A percentile compares a stretch with the other conserved stretches of the same genome.
phyloP scores from a whole-genome alignment of 2,329 filamentous ascomycete species.

The Paecilomyces sp. region DNA sequence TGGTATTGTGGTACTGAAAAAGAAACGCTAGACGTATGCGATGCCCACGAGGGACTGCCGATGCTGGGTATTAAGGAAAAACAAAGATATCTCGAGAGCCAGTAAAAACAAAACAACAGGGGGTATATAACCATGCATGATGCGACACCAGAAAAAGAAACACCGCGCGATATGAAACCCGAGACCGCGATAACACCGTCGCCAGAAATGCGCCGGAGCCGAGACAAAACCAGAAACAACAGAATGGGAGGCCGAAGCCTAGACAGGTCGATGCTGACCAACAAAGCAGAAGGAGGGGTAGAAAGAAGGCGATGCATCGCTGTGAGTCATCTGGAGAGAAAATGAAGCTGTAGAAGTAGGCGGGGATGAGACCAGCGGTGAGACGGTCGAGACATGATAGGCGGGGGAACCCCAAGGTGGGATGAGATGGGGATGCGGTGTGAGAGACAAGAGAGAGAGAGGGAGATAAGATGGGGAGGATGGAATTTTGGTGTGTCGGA shows the following conservation, averaged over 20 bases:
- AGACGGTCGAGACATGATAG: background rate
- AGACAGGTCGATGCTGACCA: background rate
- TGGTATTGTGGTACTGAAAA: background rate
- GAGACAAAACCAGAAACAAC: background rate
- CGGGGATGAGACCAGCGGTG: background rate
- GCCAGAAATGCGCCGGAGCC: background rate
- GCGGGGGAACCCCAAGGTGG: background rate
- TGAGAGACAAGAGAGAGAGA: background rate
- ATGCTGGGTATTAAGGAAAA: constrained; percentile 2
- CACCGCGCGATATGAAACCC: background rate
- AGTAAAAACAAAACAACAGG: background rate
- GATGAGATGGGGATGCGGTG: background rate
- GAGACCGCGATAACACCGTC: constrained; percentile 1
- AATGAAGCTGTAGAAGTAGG: background rate
- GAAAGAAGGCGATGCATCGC: background rate
- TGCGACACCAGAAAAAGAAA: constrained; percentile 1
- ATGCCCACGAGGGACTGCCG: background rate
- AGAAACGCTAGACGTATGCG: constrained; percentile 1
- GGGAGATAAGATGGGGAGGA: background rate
- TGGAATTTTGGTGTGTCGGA: background rate
- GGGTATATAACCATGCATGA: constrained; percentile 2
- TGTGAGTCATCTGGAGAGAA: background rate
- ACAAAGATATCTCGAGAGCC: background rate
- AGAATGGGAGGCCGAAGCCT: background rate
- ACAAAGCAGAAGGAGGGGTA: background rate